phyloP scores from a whole-genome alignment of 306 rosid genomes.

The Vigna trinervia region DNA sequence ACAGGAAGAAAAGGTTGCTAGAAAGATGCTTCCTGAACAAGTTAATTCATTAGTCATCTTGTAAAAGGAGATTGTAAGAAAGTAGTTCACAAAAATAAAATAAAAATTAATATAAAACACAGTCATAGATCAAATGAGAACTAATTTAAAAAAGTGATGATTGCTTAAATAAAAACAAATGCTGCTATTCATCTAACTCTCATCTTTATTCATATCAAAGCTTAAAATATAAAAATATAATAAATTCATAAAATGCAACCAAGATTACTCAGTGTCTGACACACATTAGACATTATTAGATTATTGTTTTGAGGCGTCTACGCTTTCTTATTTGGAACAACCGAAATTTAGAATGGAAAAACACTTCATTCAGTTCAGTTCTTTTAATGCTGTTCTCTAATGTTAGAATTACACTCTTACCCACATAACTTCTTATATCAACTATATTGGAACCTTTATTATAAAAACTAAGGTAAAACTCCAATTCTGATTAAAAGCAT shows the following conservation, averaged over 20 bases:
- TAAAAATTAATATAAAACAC: background rate
- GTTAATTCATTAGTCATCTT: conserved; percentile 38
- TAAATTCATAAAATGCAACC: background rate
- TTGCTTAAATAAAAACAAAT: background rate
- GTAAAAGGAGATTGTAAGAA: conserved; percentile 36
- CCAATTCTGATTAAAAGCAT: background rate
- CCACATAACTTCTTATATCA: too few species aligned
- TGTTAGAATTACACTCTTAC: background rate
- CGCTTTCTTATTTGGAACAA: background rate
- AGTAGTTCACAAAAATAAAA: background rate
- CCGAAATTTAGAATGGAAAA: background rate
- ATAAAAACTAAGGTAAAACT: background rate
- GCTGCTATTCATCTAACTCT: background rate
- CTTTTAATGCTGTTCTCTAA: background rate
- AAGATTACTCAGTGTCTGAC: background rate
- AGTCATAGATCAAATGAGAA: background rate
- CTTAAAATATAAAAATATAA: background rate
- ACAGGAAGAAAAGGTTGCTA: conserved; percentile 96
- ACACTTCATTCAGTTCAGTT: background rate
- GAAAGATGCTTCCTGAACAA: conserved; percentile 94
- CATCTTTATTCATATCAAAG: background rate
- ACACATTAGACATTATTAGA: background rate
- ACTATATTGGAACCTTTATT: background rate
- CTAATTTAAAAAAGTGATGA: background rate
- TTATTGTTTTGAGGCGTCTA: background rate